Conservation (phyloP, 768 basidiomycete species). For the Termitomyces sp. region DNA sequence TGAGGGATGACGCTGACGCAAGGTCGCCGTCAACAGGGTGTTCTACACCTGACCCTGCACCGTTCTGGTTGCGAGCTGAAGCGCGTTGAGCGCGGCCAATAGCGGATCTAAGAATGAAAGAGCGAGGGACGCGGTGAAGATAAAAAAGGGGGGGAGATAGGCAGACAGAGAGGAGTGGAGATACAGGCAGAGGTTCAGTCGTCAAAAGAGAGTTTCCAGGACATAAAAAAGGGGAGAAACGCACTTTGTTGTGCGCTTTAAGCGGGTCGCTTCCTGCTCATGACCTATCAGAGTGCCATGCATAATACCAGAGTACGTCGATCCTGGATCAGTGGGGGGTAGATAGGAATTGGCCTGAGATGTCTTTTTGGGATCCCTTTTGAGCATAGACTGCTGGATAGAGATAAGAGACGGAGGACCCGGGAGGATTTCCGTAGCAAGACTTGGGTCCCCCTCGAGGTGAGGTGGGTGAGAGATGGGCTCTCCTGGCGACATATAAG, state of each 20-base stretch:
- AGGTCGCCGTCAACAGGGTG: conserved; percentile 30
- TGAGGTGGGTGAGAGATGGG: conserved; percentile 72
- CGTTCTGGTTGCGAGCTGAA: conserved; percentile 60
- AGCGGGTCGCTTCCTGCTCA: conserved; percentile 59
- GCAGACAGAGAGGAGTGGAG: conserved; percentile 12
- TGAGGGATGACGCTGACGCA: conserved; percentile 31
- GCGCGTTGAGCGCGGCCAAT: conserved; percentile 70
- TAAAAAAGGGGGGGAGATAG: conserved; percentile 16
- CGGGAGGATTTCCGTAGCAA: conserved; percentile 88
- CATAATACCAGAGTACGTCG: conserved; percentile 78
- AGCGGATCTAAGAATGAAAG: conserved; percentile 35
- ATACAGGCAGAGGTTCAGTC: conserved; percentile 15
- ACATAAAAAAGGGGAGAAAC: conserved; percentile 23
- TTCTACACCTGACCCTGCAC: conserved; percentile 30
- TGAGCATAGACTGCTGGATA: conserved; percentile 63
- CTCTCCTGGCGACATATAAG: conserved; percentile 68
- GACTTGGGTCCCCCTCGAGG: conserved; percentile 73
- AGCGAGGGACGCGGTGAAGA: conserved; percentile 13
- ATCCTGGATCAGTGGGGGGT: conserved; percentile 79
- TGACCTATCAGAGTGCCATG: conserved; percentile 58
- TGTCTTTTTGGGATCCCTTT: conserved; percentile 79
- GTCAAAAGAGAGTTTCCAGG: conserved; percentile 12
- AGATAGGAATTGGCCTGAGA: conserved; percentile 69
- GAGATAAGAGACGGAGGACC: conserved; percentile 75
- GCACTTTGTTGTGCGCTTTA: conserved; percentile 71